These are phyloP conservation scores for Phoenix roebelenii DNA, from an alignment of 176 grass and related monocot species.

Conservation along the genomic window DNA sequence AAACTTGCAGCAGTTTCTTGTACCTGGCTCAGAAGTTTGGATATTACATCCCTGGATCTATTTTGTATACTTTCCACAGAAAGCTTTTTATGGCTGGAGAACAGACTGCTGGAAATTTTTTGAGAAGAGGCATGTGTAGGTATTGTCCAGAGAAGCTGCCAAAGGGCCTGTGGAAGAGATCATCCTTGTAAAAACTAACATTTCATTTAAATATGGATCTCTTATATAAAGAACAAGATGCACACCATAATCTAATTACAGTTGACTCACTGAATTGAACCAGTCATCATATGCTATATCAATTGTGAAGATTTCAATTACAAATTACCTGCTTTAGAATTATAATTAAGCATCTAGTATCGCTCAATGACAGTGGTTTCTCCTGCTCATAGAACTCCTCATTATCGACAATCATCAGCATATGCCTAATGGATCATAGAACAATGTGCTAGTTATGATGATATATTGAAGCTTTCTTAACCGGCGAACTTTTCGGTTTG, in stretches of 20 bases:
- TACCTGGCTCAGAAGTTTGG: constrained; percentile 82
- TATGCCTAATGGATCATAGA: constrained; percentile 48
- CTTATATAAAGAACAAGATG: too few relatives aligned
- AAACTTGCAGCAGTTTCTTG: too few relatives aligned
- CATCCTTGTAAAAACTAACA: background rate
- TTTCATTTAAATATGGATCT: too few relatives aligned
- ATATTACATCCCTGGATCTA: constrained; percentile 58
- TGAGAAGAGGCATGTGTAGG: constrained; percentile 46
- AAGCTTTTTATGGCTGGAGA: constrained; percentile 67
- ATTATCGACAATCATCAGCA: constrained; percentile 91
- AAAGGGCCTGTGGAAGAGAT: constrained; percentile 58
- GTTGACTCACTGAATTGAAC: too few relatives aligned
- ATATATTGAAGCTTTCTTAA: too few relatives aligned
- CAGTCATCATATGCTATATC: too few relatives aligned
- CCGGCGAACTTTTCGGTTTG: too few relatives aligned
- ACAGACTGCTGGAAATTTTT: constrained; percentile 29
- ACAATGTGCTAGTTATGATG: constrained; percentile 15
- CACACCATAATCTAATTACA: too few relatives aligned
- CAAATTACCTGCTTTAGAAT: constrained; percentile 88
- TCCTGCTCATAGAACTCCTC: constrained; percentile 96
- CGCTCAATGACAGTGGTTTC: constrained; percentile 78
- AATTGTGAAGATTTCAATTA: too few relatives aligned
- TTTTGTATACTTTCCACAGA: constrained; percentile 75
- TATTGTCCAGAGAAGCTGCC: constrained; percentile 96
- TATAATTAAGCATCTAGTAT: constrained; percentile 72